A percentile compares a stretch with the other conserved stretches of the same genome.
Conservation (phyloP, 148 eudicot genomes). For the Dysphania ambrosioides region DNA sequence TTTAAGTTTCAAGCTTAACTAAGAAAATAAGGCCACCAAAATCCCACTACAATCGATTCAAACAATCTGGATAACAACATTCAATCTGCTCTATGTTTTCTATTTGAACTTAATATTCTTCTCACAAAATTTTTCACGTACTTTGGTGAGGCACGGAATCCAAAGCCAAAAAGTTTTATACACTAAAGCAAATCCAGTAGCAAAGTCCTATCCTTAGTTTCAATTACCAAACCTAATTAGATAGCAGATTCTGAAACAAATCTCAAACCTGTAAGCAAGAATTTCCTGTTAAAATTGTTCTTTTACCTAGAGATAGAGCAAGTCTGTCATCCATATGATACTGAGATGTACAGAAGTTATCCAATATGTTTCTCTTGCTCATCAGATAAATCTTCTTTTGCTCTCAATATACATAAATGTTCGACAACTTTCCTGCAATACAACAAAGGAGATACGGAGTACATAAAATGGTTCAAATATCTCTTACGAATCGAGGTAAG, state of each 20-base stretch:
- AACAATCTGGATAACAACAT: background rate
- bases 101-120: background rate
- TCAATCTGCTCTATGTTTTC: background rate
- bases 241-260: background rate
- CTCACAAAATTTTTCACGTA: background rate
- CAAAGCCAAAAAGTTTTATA: background rate
- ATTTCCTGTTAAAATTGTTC: background rate
- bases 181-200: background rate
- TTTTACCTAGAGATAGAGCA: constrained; percentile 74
- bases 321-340: constrained; percentile 89
- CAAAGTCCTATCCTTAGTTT: background rate
- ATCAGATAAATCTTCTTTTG: constrained; percentile 63
- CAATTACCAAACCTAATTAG: background rate
- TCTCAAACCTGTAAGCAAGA: background rate
- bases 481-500: background rate
- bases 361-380: constrained; percentile 82
- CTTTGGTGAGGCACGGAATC: background rate
- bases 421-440: constrained; percentile 75
- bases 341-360: constrained; percentile 73
- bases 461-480: background rate
- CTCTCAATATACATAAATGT: constrained; percentile 78
- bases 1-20: too few relatives aligned
- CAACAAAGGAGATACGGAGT: constrained; percentile 14
- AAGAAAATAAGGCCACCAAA: background rate
- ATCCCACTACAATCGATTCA: background rate